Base-by-base conservation (phyloP, 2,329 filamentous ascomycete species). In the Emydomyces testavorans region DNA sequence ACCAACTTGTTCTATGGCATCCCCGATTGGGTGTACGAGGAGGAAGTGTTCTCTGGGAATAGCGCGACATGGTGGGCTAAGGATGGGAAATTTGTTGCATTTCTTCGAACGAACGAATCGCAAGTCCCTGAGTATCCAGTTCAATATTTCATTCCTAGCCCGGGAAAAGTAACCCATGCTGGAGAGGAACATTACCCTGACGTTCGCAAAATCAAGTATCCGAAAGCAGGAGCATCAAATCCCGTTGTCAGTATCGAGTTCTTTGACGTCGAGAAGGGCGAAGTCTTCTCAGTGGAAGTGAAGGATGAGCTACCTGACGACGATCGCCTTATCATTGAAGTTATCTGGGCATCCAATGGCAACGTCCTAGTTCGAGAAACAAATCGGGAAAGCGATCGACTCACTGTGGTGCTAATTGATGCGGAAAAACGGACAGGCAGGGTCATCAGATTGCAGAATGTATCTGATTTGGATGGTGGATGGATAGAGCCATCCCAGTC, bases 21-120 rank as follows among this genome's bases (percentile, higher is more conserved):
- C 16, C 92, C 92, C 0, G 93, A 98, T 64, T 98, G 92, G 92
- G 92, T 96, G 0, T 94, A 94, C 59, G 86, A 93, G 61, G 80
- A 83, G 58, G 87, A 94, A 63, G 86, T 94, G 2, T 85, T 96
- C 53, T 65, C 71, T 11, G 82, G 78, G 1, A 84, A 85, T 56
- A 86, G 78, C 52, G 90, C 85, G 4, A 93, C 89, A 1, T 98
- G 93, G 92, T 98, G 89, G 89, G 90, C 87, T 28, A 76, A 82
- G 29, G 86, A 93, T 62, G 92, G 89, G 44, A 83, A 87, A 58
- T 94, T 85, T 61, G 69, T 98, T 50, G 87, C 92, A 18, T 98
- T 94, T 64, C 71, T 98, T 51, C 82, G 88, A 24, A 98, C 92
- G 4, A 92, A 98, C 62, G 93, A 98, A 68, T 88, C 88, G 0